Conservation (phyloP, 2,329 filamentous ascomycete species). For the Ophiostoma pallidulum region DNA sequence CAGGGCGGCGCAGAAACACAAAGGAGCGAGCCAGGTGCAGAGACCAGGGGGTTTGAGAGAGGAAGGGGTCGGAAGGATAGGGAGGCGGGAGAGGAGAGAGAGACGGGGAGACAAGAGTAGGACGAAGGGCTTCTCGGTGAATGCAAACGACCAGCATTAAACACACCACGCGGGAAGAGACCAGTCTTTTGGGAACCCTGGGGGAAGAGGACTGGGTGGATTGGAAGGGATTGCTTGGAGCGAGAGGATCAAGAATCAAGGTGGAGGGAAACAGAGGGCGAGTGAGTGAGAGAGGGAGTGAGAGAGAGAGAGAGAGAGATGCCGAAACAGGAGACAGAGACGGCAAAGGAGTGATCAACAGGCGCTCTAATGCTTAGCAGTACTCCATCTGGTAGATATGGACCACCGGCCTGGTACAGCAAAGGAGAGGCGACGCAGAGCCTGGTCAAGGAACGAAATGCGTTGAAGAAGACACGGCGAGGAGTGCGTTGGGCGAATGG, state of each 20-base stretch:
- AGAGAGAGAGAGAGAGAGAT: not conserved
- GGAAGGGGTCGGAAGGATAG: not conserved
- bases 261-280: too few species aligned
- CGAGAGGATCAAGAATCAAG: too few species aligned
- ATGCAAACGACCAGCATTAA: not conserved
- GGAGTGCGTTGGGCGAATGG: not conserved
- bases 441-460: slow-evolving; percentile 3
- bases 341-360: not conserved
- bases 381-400: too few species aligned
- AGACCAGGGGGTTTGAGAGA: not conserved
- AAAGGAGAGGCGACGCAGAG: not conserved
- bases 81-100: not conserved
- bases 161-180: not conserved
- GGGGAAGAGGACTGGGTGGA: too few species aligned
- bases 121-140: not conserved
- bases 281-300: not conserved
- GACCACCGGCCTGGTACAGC: slow-evolving; percentile 4
- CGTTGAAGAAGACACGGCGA: not conserved
- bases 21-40: slow-evolving; percentile 1
- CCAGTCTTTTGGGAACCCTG: not conserved
- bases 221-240: not conserved
- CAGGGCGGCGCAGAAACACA: slow-evolving; percentile 2
- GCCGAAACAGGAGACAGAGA: not conserved
- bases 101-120: too few species aligned
- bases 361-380: not conserved